Conservation (phyloP, 2,329 filamentous ascomycete species). For the Colletotrichum sp. region DNA sequence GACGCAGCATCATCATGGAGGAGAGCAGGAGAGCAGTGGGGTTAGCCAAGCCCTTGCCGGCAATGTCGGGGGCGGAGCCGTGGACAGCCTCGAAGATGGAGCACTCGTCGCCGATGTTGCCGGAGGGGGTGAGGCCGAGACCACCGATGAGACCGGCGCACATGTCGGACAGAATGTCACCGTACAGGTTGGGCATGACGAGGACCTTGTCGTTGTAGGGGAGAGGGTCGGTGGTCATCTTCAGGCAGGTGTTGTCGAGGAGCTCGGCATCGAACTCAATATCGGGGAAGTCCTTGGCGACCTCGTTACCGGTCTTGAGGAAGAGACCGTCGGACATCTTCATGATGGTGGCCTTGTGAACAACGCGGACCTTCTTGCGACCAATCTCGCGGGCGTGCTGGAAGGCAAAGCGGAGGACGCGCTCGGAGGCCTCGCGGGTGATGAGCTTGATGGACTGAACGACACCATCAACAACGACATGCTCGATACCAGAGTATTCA, state of each 20-base stretch:
- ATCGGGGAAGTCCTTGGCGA: constrained; percentile 93
- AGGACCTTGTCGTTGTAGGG: constrained; percentile 99
- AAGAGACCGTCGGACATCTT: constrained; percentile 99
- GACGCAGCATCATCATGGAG: constrained; percentile 99
- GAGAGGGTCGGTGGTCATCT: constrained; percentile 94
- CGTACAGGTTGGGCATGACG: constrained; percentile 98
- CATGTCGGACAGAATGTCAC: constrained; percentile 99
- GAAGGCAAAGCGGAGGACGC: constrained; percentile 96
- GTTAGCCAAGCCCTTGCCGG: constrained; percentile 95
- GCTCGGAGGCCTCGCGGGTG: constrained; percentile 91
- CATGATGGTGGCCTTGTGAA: constrained; percentile 99
- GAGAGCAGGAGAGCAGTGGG: constrained; percentile 93
- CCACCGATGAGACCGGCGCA: constrained; percentile 98
- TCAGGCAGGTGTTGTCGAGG: constrained; percentile 98
- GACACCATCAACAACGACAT: constrained; percentile 95
- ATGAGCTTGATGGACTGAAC: constrained; percentile 99
- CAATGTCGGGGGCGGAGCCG: constrained; percentile 95
- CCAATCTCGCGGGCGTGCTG: constrained; percentile 94
- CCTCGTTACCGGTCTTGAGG: constrained; percentile 82
- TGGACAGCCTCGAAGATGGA: constrained; percentile 99
- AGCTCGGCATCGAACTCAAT: constrained; percentile 98
- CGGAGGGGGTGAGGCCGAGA: constrained; percentile 94
- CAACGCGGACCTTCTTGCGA: constrained; percentile 94
- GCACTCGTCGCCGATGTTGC: constrained; percentile 99
- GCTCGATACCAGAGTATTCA: constrained; percentile 99